A percentile compares a stretch with the other conserved stretches of the same genome.
These are phyloP conservation scores for Pleurotus ostreatus DNA, from an alignment of 768 basidiomycete species.

Conservation along the genomic window DNA sequence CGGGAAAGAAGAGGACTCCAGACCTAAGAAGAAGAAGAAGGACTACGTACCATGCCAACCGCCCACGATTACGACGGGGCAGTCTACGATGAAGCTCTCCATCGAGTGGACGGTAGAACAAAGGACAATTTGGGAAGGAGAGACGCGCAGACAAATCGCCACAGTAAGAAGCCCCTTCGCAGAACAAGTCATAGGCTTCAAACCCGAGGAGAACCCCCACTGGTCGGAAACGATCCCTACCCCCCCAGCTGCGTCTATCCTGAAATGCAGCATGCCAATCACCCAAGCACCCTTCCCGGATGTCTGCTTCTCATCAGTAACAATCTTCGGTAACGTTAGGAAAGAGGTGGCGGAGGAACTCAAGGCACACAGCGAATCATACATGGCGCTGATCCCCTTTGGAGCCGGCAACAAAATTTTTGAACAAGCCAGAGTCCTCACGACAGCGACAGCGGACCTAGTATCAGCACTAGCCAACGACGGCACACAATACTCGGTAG, in stretches of 20 bases:
- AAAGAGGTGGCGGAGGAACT: background rate
- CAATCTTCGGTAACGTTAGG: background rate
- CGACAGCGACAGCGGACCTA: background rate
- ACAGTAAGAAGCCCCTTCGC: too few species aligned
- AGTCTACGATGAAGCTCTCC: background rate
- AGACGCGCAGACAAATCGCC: background rate
- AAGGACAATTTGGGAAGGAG: background rate
- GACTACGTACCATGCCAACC: too few species aligned
- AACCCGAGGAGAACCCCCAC: background rate
- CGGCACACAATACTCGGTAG: background rate
- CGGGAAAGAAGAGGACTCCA: too few species aligned
- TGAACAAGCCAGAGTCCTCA: background rate
- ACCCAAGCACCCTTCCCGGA: too few species aligned
- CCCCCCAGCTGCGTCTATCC: background rate
- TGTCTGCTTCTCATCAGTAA: too few species aligned
- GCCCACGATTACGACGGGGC: too few species aligned
- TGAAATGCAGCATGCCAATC: background rate
- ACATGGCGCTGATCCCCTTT: background rate
- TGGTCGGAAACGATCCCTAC: background rate
- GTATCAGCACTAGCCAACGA: background rate
- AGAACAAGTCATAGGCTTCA: too few species aligned
- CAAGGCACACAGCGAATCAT: background rate
- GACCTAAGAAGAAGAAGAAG: too few species aligned
- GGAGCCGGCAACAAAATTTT: background rate
- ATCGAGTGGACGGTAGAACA: background rate